Conservation (phyloP, 1,139 yeast genomes). For the Lodderomyces parapsilosis region DNA sequence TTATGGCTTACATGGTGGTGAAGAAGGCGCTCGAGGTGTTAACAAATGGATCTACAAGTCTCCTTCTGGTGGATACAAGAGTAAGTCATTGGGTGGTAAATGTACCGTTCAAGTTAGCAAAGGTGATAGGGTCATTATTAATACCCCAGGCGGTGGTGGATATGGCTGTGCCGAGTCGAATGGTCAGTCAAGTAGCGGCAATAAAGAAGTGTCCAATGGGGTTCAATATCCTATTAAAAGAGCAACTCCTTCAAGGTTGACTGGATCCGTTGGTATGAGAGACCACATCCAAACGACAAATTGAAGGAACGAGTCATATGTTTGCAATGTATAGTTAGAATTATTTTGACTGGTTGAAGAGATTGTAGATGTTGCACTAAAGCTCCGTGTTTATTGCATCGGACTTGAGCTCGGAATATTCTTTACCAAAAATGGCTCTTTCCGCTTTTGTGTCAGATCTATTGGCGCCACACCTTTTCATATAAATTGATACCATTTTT, state of each 20-base stretch:
- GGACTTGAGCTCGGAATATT: too few relatives aligned
- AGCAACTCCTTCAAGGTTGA: slow-evolving; percentile 24
- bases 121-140: slow-evolving; percentile 44
- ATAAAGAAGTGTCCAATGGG: slow-evolving; percentile 7
- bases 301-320: slow-evolving; percentile 13
- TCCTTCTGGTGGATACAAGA: slow-evolving; percentile 19
- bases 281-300: slow-evolving; percentile 34
- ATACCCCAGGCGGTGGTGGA: slow-evolving; percentile 54
- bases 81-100: slow-evolving; percentile 42
- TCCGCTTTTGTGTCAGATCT: not conserved
- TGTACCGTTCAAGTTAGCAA: slow-evolving; percentile 36
- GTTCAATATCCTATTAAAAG: slow-evolving; percentile 26
- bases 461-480: not conserved
- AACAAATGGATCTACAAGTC: slow-evolving; percentile 36
- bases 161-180: slow-evolving; percentile 25
- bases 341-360: not conserved
- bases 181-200: not conserved
- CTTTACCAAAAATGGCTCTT: not conserved
- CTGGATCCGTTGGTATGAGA: slow-evolving; percentile 41
- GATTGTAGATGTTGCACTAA: not conserved
- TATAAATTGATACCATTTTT: not conserved
- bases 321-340: slow-evolving; percentile 1
- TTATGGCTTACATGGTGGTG: slow-evolving; percentile 45
- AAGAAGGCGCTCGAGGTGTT: slow-evolving; percentile 37
- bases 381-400: too few relatives aligned